phyloP scores from a whole-genome alignment of 78 protist species.

The Dictyostelium firmibasis region DNA sequence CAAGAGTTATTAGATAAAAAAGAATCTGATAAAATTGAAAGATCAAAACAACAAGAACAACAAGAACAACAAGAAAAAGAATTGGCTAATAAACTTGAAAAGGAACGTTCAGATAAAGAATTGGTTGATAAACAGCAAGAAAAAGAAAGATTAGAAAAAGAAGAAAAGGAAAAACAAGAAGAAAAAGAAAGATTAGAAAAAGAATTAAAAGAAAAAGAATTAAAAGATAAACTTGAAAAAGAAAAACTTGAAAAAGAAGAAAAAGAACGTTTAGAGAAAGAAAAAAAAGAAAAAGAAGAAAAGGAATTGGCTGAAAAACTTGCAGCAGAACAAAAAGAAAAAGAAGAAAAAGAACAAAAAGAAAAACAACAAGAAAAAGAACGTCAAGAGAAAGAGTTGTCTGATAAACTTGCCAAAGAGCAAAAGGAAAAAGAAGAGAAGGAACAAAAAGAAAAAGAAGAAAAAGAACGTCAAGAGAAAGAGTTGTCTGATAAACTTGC shows the following conservation, averaged over 20 bases:
- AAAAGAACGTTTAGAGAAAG: background rate
- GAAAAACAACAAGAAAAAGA: background rate
- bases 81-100: background rate
- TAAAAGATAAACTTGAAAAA: background rate
- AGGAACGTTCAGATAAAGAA: background rate
- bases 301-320: background rate
- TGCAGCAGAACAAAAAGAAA: background rate
- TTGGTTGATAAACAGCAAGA: constrained; percentile 4
- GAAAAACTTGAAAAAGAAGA: background rate
- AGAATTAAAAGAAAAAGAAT: background rate
- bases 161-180: background rate
- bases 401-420: background rate
- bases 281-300: background rate
- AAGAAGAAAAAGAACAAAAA: background rate
- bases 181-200: background rate
- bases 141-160: background rate
- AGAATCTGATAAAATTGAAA: constrained; percentile 10
- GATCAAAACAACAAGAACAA: background rate
- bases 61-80: background rate
- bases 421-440: background rate
- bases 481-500: background rate
- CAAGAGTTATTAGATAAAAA: constrained; percentile 24
- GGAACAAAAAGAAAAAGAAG: background rate
- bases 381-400: background rate
- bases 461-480: constrained; percentile 24